Conservation (phyloP, 345 rosid species). For the Hibiscus trionum region DNA sequence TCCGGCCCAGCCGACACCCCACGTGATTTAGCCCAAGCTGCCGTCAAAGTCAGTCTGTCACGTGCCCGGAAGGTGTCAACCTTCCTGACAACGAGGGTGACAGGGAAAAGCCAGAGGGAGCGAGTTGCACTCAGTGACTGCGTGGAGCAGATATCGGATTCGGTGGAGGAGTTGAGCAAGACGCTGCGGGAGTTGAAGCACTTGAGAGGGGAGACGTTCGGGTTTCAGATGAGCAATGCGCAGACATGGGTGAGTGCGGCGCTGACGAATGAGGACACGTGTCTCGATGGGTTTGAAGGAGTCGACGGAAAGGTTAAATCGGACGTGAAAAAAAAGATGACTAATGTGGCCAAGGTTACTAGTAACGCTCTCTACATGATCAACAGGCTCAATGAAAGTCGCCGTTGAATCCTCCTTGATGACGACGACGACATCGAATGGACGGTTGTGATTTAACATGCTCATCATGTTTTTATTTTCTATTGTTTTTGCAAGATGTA, state of each 20-base stretch:
- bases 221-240: conserved; percentile 65
- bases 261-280: conserved; percentile 77
- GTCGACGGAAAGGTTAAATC: conserved; percentile 31
- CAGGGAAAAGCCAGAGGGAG: conserved; percentile 27
- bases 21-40: conserved; percentile 61
- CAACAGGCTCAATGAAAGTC: conserved; percentile 13
- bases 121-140: conserved; percentile 59
- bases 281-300: conserved; percentile 71
- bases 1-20: conserved; percentile 56
- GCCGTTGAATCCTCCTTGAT: not conserved
- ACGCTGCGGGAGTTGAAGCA: conserved; percentile 55
- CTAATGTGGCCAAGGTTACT: conserved; percentile 56
- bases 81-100: conserved; percentile 23
- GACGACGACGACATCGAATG: not conserved
- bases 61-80: conserved; percentile 31
- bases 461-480: not conserved
- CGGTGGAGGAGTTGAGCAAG: conserved; percentile 54
- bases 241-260: conserved; percentile 92
- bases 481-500: not conserved
- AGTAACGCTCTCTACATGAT: conserved; percentile 85
- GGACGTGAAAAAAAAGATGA: conserved; percentile 44
- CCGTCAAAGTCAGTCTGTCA: conserved; percentile 55
- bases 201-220: conserved; percentile 42
- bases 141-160: conserved; percentile 59
- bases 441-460: not conserved